A percentile compares a stretch with the other conserved stretches of the same genome.
phyloP scores from a whole-genome alignment of 129 eudicot genomes.

The Lonicera japonica region DNA sequence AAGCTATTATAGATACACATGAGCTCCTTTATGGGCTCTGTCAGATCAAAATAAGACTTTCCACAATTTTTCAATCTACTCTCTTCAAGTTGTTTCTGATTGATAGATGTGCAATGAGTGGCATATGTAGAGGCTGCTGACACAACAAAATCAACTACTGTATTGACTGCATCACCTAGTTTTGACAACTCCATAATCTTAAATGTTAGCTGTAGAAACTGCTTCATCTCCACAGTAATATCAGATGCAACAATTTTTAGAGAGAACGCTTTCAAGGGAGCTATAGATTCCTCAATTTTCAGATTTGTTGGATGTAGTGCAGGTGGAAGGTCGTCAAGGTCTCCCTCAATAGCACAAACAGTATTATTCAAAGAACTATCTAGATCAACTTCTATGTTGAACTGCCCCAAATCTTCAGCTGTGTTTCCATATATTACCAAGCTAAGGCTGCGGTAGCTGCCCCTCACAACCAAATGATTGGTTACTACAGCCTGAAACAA shows the following conservation, averaged over 20 bases:
- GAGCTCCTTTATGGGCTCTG: slow-evolving; percentile 53
- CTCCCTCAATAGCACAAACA: slow-evolving; percentile 66
- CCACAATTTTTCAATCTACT: slow-evolving; percentile 19
- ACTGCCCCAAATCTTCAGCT: slow-evolving; percentile 92
- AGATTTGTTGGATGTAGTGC: slow-evolving; percentile 45
- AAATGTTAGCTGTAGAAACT: slow-evolving; percentile 45
- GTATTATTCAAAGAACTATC: slow-evolving; percentile 75
- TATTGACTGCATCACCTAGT: slow-evolving; percentile 40
- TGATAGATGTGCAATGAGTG: slow-evolving; percentile 21
- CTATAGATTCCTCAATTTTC: slow-evolving; percentile 47
- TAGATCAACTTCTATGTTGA: slow-evolving; percentile 82
- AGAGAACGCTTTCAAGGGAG: slow-evolving; percentile 47
- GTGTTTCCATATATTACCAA: slow-evolving; percentile 92
- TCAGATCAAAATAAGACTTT: slow-evolving; percentile 30
- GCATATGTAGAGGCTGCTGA: slow-evolving; percentile 55
- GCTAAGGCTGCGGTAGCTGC: slow-evolving; percentile 95
- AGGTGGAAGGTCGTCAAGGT: slow-evolving; percentile 92
- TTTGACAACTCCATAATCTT: slow-evolving; percentile 53
- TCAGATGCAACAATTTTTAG: slow-evolving; percentile 31
- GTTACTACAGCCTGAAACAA: slow-evolving; percentile 78
- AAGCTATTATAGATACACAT: slow-evolving; percentile 27
- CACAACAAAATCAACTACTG: slow-evolving; percentile 45
- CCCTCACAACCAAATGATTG: slow-evolving; percentile 88
- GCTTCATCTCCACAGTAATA: slow-evolving; percentile 51
- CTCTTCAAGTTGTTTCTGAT: too few species aligned